Percentiles rank a stretch among this genome's conserved stretches.
These are phyloP conservation scores for Phallus indusiatus DNA, from an alignment of 768 basidiomycete genomes.

Conservation along the genomic window DNA sequence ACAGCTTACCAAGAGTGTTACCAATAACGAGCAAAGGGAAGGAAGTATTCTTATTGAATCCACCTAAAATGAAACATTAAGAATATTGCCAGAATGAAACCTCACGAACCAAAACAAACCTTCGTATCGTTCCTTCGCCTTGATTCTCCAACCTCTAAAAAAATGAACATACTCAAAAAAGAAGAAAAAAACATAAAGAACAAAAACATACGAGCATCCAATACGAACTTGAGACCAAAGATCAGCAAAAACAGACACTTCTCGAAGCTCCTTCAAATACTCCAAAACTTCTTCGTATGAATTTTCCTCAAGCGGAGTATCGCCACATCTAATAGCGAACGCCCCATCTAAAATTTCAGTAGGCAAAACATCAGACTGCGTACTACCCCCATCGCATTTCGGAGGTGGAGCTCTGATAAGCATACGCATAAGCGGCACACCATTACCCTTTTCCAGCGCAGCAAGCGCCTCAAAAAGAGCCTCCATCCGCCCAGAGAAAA, in stretches of 20 bases:
- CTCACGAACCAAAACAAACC: constrained; percentile 3
- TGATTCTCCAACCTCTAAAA: constrained; percentile 1
- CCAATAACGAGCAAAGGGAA: constrained; percentile 31
- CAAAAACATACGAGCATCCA: not conserved
- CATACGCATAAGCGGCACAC: constrained; percentile 8
- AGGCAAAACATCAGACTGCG: not conserved
- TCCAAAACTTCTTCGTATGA: not conserved
- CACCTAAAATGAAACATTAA: constrained; percentile 19
- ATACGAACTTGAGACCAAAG: too few relatives aligned
- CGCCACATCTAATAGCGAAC: constrained; percentile 13
- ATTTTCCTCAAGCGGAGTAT: constrained; percentile 1
- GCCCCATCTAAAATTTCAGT: not conserved
- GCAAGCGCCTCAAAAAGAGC: constrained; percentile 11
- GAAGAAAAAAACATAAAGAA: not conserved
- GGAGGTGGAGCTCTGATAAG: not conserved
- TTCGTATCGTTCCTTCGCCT: not conserved
- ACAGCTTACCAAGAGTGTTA: constrained; percentile 26
- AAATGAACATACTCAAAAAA: constrained; percentile 4
- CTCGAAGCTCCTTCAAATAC: not conserved
- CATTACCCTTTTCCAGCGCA: constrained; percentile 20
- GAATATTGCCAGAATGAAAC: not conserved
- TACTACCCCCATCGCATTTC: not conserved
- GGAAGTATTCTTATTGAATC: constrained; percentile 29
- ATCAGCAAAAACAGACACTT: constrained; percentile 10
- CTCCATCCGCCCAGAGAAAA: not conserved